A percentile compares a stretch with the other conserved stretches of the same genome.
Conservation (phyloP, 2,329 filamentous ascomycete species). For the Hypoxylon sp. region DNA sequence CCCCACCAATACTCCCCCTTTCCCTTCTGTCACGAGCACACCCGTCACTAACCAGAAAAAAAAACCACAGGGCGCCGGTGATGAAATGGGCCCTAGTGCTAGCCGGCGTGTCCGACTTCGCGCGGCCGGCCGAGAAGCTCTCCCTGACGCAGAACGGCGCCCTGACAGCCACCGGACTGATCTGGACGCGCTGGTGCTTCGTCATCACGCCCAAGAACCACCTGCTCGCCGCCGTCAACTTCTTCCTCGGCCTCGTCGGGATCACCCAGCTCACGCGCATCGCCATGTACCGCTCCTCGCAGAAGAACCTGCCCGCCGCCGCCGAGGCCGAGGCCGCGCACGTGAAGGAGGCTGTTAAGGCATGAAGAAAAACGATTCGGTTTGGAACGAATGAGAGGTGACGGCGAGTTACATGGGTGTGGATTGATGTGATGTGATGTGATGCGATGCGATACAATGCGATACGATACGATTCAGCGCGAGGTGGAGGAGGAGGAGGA, state of each 20-base stretch:
- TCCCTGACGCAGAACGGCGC: slow-evolving; percentile 92
- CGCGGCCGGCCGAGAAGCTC: slow-evolving; percentile 89
- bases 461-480: no score
- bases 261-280: slow-evolving; percentile 84
- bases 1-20: neutral
- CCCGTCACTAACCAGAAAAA: slow-evolving; percentile 20
- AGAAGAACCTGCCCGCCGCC: slow-evolving; percentile 59
- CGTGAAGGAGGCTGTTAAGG: slow-evolving; percentile 46
- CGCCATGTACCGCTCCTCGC: slow-evolving; percentile 66
- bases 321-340: slow-evolving; percentile 52
- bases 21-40: slow-evolving; percentile 10
- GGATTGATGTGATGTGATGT: slow-evolving; percentile 10
- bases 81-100: slow-evolving; percentile 98
- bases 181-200: slow-evolving; percentile 99
- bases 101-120: slow-evolving; percentile 90
- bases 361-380: slow-evolving; percentile 1
- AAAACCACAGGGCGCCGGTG: slow-evolving; percentile 77
- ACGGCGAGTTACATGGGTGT: no score
- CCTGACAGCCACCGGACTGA: slow-evolving; percentile 87
- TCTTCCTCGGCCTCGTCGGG: slow-evolving; percentile 92
- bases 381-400: no score
- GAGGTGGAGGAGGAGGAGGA: no score
- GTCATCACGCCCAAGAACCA: slow-evolving; percentile 95
- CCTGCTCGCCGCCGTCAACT: slow-evolving; percentile 96
- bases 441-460: neutral